These are phyloP conservation scores for Claviceps cyperi DNA, from an alignment of 2,329 filamentous ascomycete species.

Conservation along the genomic window DNA sequence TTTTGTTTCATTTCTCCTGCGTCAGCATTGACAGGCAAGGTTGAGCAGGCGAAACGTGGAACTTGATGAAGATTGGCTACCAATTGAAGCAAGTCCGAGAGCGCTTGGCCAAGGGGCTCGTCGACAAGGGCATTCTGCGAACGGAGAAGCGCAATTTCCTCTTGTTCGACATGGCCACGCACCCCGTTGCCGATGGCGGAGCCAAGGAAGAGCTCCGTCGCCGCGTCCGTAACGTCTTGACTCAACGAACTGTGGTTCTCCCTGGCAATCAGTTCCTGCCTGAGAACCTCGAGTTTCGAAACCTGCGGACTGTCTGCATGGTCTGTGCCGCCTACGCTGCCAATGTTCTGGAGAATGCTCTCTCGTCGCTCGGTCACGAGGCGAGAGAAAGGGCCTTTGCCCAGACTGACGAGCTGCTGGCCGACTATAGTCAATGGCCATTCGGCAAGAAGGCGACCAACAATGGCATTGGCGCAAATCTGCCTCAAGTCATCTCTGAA, in stretches of 20 bases:
- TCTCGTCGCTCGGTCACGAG: constrained; percentile 87
- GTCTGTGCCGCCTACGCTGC: constrained; percentile 96
- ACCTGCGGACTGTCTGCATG: constrained; percentile 84
- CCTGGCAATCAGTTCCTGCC: constrained; percentile 78
- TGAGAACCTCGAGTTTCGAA: constrained; percentile 87
- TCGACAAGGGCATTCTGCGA: constrained; percentile 95
- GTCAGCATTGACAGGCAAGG: not conserved
- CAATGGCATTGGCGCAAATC: constrained; percentile 79
- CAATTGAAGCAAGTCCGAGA: constrained; percentile 98
- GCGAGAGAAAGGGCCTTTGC: constrained; percentile 87
- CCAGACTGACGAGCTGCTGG: constrained; percentile 89
- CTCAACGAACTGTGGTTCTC: constrained; percentile 84
- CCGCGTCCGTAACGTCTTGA: constrained; percentile 83
- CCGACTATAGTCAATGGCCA: constrained; percentile 95
- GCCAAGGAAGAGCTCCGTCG: constrained; percentile 95
- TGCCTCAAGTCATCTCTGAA: constrained; percentile 75
- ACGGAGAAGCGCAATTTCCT: constrained; percentile 99
- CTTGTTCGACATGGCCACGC: constrained; percentile 98
- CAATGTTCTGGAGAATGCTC: constrained; percentile 95
- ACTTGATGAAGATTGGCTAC: constrained; percentile 99
- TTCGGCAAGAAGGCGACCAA: constrained; percentile 72
- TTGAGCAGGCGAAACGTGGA: constrained; percentile 84
- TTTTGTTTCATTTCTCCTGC: not conserved
- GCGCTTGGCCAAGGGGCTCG: constrained; percentile 88
- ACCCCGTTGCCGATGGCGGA: constrained; percentile 88